phyloP scores from a whole-genome alignment of 306 rosid genomes.

The Dicorynia guianensis region DNA sequence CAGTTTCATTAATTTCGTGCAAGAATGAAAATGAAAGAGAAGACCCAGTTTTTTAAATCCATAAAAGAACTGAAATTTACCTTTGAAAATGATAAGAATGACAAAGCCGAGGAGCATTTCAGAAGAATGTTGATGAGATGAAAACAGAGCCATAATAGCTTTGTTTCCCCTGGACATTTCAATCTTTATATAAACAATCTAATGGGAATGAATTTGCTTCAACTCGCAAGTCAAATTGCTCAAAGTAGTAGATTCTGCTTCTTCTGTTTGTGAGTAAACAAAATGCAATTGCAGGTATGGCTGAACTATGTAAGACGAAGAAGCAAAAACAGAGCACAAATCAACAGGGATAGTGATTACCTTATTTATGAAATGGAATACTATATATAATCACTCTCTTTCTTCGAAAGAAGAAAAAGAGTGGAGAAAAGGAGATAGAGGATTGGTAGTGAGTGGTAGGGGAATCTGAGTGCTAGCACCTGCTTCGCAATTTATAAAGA shows the following conservation, averaged over 20 bases:
- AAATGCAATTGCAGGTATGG: too few relatives aligned
- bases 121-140: slow-evolving; percentile 24
- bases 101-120: slow-evolving; percentile 34
- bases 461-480: slow-evolving; percentile 43
- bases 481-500: slow-evolving; percentile 46
- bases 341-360: slow-evolving; percentile 4
- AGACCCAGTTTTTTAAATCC: slow-evolving; percentile 14
- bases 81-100: slow-evolving; percentile 47
- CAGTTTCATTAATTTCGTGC: not conserved
- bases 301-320: not conserved
- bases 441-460: slow-evolving; percentile 41
- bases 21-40: not conserved
- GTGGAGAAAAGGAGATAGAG: slow-evolving; percentile 28
- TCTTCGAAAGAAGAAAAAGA: slow-evolving; percentile 35
- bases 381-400: slow-evolving; percentile 29
- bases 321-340: slow-evolving; percentile 1
- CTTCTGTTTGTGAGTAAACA: not conserved
- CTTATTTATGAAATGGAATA: slow-evolving; percentile 12
- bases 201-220: not conserved
- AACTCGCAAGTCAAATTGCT: not conserved
- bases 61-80: slow-evolving; percentile 26
- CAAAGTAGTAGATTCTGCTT: not conserved
- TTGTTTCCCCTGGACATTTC: not conserved
- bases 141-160: slow-evolving; percentile 42
- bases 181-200: not conserved